Percentiles rank a stretch among this genome's conserved stretches.
Evolutionary conservation across 805 yeast genomes (phyloP).

Genomic region (Wickerhamiella kazuoi): DNA sequence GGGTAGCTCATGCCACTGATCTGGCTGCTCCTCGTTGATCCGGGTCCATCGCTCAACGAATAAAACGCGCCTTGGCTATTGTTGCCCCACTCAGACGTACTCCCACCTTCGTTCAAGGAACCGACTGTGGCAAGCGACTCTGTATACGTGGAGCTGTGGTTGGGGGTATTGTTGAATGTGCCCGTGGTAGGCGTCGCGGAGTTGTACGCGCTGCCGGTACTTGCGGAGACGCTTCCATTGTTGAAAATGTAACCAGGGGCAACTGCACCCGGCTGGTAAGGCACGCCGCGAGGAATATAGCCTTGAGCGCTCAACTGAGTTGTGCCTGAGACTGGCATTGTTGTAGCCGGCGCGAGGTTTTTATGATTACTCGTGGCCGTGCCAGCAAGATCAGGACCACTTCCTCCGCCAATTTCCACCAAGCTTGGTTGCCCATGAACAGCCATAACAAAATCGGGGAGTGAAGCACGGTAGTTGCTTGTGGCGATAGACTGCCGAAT

Average conservation of each 20-base stretch:
- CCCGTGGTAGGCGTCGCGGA: no score
- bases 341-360: slow-evolving; percentile 9
- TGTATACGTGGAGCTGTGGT: neutral
- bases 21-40: neutral
- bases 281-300: neutral
- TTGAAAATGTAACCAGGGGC: neutral
- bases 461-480: slow-evolving; percentile 26
- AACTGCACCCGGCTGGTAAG: neutral
- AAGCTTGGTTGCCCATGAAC: slow-evolving; percentile 58
- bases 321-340: slow-evolving; percentile 49
- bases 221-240: neutral
- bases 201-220: neutral
- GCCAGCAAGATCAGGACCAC: no score
- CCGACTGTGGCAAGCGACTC: neutral
- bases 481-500: slow-evolving; percentile 24
- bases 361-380: slow-evolving; percentile 1
- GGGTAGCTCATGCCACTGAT: neutral
- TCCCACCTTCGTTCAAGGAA: neutral
- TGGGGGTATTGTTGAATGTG: neutral
- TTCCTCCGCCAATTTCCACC: slow-evolving; percentile 28
- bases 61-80: neutral
- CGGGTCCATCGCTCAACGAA: neutral
- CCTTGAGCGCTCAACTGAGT: slow-evolving; percentile 7
- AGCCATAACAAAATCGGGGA: slow-evolving; percentile 40
- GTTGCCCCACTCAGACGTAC: neutral